Conservation (phyloP, 108 stramenopile genomes). For the Asterionellopsis glacialis region DNA sequence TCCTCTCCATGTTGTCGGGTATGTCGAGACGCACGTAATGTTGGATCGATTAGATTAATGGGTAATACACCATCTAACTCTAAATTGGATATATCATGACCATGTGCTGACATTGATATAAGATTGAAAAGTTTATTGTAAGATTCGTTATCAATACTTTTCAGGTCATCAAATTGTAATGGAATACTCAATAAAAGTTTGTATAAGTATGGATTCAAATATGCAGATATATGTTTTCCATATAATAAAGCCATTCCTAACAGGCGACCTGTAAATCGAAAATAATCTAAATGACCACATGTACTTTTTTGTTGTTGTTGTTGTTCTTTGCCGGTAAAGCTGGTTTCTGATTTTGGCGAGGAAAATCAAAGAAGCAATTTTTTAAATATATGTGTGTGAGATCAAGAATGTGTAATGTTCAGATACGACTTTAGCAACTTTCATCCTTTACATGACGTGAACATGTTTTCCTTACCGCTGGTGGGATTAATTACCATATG, state of each 20-base stretch:
- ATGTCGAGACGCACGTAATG: no score
- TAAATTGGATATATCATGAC: no score
- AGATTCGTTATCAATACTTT: slow-evolving; percentile 80
- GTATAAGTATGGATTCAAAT: slow-evolving; percentile 95
- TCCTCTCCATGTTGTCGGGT: no score
- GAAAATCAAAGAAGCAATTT: no score
- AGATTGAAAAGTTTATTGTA: slow-evolving; percentile 31
- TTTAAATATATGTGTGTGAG: no score
- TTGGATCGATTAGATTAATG: no score
- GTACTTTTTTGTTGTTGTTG: not conserved
- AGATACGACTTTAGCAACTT: no score
- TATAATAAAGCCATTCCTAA: slow-evolving; percentile 97
- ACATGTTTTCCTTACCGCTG: slow-evolving; percentile 31
- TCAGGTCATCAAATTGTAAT: slow-evolving; percentile 87
- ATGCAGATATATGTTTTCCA: slow-evolving; percentile 90
- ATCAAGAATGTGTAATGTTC: no score
- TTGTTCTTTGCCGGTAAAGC: slow-evolving; percentile 38
- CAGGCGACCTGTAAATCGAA: slow-evolving; percentile 92
- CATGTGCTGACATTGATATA: no score
- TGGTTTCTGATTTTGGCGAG: slow-evolving; percentile 15
- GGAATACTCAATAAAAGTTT: slow-evolving; percentile 97
- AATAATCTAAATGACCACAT: slow-evolving; percentile 93
- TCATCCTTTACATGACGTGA: no score
- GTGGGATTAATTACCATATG: slow-evolving; percentile 89
- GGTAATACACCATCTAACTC: no score